Evolutionary conservation across 305 asterid genomes (phyloP).

Genomic region (Striga hermonthica): DNA sequence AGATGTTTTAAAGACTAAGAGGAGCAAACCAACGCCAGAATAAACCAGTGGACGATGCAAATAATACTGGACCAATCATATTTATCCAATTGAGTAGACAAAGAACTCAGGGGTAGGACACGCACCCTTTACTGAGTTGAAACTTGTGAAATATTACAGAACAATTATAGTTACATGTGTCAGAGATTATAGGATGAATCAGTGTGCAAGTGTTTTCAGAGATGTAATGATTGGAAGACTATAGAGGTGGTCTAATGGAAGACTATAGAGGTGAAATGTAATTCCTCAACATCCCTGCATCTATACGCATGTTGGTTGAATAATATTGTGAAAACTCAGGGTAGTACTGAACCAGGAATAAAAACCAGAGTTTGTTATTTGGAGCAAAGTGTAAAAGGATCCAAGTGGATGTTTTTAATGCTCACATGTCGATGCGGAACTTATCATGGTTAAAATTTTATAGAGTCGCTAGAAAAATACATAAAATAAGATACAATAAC

Average conservation of each 20-base stretch:
- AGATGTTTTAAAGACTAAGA: too few species aligned
- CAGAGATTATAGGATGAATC: too few species aligned
- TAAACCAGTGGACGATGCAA: too few species aligned
- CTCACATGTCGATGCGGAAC: background rate
- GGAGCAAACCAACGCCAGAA: too few species aligned
- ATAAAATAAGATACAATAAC: slow-evolving; percentile 9
- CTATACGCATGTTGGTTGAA: background rate
- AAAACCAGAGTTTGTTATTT: background rate
- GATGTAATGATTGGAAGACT: too few species aligned
- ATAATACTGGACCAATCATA: too few species aligned
- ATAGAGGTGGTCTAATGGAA: background rate
- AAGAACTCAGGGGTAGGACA: too few species aligned
- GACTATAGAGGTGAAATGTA: slow-evolving; percentile 6
- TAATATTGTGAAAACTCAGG: background rate
- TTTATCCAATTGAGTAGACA: too few species aligned
- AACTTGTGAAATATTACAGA: too few species aligned
- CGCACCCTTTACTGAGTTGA: too few species aligned
- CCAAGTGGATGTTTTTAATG: background rate
- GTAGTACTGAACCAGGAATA: background rate
- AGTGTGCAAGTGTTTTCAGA: too few species aligned
- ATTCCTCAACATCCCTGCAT: background rate
- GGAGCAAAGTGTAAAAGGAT: slow-evolving; percentile 5
- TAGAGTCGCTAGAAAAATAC: background rate
- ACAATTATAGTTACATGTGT: too few species aligned
- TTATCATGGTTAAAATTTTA: background rate